Base-by-base conservation (phyloP, 768 basidiomycete genomes). In the Rhizopogon vesiculosus region DNA sequence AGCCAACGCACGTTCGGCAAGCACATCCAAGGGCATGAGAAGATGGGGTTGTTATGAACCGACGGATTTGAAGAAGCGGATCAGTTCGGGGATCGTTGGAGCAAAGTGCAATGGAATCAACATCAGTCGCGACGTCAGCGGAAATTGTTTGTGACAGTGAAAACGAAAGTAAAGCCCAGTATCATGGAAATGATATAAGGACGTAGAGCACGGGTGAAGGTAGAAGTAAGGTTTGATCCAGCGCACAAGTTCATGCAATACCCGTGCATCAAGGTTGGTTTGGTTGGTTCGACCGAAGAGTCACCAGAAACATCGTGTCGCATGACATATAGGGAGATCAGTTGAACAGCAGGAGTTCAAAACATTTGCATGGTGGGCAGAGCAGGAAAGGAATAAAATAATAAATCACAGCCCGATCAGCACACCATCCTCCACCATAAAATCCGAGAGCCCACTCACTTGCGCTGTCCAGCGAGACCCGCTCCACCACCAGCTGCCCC, bases 391-490 rank as follows among this genome's bases (percentile, higher is more conserved):
- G 56, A 15, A 59, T 18, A 51, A 7, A 35, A 42, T 28, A 19
- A 35, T 7, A 35, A 31, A 35, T 33, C 46, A 33, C 33, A 22
- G 19, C 48, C 10, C 33, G 8, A 38, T 49, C 48, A 52, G 44
- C 44, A 22, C 45, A 48, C 51, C 29, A 52, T 41, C 41, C 43
- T 25, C 15, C 5, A 50, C 16, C 16, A 6, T 25, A 52, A 6
- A 16, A 9, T 49, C 15, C 42, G 10, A 35, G 31, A n/a, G 19
- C 13, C 46, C 19, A 35, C 42, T 40, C 43, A 33, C 28, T 22
- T 57, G 58, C 19, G 38, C 18, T 25, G 61, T 50, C 55, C 50
- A 3, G 12, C 13, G 5, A 38, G 59, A 4, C 58, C 46, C 0
- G 45, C 40, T 13, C 53, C 51, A 7, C 43, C 41, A 31, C 44